Evolutionary conservation across 768 basidiomycete genomes (phyloP).

Genomic region (Clavaria fumosa): DNA sequence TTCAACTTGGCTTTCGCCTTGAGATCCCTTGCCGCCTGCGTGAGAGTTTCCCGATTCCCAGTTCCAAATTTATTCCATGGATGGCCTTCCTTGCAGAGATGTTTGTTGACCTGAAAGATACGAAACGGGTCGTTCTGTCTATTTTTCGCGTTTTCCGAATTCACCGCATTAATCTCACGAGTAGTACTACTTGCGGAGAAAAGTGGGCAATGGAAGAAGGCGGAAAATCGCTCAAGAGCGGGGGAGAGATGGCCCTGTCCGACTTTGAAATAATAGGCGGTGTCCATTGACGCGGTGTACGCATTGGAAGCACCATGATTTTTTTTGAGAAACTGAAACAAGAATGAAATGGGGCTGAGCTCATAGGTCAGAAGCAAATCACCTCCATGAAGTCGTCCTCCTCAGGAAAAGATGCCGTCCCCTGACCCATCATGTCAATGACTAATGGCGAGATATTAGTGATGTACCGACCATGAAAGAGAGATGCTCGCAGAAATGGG

Average conservation of each 20-base stretch:
- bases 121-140: conserved; percentile 82
- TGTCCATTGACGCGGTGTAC: conserved; percentile 82
- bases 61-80: conserved; percentile 88
- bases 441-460: conserved; percentile 3
- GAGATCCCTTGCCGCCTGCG: conserved; percentile 39
- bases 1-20: conserved; percentile 33
- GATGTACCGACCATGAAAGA: conserved; percentile 72
- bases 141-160: conserved; percentile 97
- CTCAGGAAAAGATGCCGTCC: conserved; percentile 67
- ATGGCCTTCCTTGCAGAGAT: conserved; percentile 64
- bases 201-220: conserved; percentile 88
- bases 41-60: conserved; percentile 65
- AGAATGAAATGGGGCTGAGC: background rate
- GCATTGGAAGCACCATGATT: conserved; percentile 84
- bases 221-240: conserved; percentile 64
- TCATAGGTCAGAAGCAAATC: conserved; percentile 7
- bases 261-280: conserved; percentile 76
- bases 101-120: conserved; percentile 89
- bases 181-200: conserved; percentile 76
- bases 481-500: conserved; percentile 93
- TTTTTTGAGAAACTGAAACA: conserved; percentile 52
- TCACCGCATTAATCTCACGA: conserved; percentile 88
- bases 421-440: conserved; percentile 26
- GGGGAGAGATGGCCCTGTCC: conserved; percentile 45
- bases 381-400: conserved; percentile 95